Percentiles rank a stretch among this genome's conserved stretches.
Conservation (phyloP, 345 rosid species). For the Dovyalis caffra region DNA sequence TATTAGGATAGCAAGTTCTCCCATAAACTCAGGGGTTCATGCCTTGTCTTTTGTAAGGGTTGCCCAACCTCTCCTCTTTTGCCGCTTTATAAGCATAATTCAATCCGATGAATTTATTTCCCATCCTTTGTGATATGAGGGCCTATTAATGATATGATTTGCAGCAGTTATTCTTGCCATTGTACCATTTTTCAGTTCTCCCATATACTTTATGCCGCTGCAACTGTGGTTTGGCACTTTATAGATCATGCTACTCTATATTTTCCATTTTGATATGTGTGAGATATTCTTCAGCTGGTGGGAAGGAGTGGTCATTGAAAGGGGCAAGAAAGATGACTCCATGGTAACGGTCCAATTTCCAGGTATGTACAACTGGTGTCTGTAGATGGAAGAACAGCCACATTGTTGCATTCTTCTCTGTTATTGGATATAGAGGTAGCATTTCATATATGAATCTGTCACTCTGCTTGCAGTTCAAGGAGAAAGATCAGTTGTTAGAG, state of each 20-base stretch:
- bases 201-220: not conserved
- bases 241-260: not conserved
- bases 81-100: no score
- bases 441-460: constrained; percentile 2
- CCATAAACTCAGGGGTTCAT: not conserved
- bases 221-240: not conserved
- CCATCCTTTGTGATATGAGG: not conserved
- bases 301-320: constrained; percentile 88
- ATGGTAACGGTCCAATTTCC: constrained; percentile 69
- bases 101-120: not conserved
- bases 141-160: not conserved
- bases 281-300: constrained; percentile 57
- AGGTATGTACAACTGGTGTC: constrained; percentile 36
- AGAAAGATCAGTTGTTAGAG: constrained; percentile 52
- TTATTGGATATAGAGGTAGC: constrained; percentile 4
- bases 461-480: constrained; percentile 57
- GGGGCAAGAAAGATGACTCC: constrained; percentile 75
- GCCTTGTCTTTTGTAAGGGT: not conserved
- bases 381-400: not conserved
- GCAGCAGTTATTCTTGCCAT: not conserved
- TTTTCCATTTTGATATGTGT: not conserved
- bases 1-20: not conserved
- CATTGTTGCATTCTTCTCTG: not conserved
- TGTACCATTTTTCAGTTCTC: not conserved
- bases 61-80: not conserved